phyloP scores from a whole-genome alignment of 345 rosid genomes.

The Arabis alpina region DNA sequence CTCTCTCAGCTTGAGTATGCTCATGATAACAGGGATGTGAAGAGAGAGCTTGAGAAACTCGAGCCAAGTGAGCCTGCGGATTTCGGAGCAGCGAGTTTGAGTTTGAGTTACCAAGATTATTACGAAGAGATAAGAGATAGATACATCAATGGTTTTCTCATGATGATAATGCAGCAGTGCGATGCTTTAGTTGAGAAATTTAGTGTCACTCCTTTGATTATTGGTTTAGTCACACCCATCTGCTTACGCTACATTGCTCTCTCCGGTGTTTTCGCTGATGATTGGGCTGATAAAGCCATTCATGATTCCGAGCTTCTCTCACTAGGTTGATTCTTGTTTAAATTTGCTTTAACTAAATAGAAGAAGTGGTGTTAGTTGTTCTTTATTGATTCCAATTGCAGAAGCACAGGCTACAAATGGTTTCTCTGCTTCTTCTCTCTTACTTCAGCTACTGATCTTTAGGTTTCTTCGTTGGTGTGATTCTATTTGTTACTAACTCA shows the following conservation, averaged over 20 bases:
- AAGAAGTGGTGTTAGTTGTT: no score
- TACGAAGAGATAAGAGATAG: constrained; percentile 69
- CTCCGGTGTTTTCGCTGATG: constrained; percentile 53
- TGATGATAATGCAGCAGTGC: constrained; percentile 74
- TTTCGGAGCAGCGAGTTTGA: constrained; percentile 47
- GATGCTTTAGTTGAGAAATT: constrained; percentile 69
- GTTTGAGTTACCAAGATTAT: constrained; percentile 59
- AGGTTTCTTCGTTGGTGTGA: no score
- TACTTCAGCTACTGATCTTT: no score
- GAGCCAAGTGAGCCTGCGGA: constrained; percentile 60
- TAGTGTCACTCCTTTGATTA: constrained; percentile 57
- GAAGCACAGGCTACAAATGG: neutral
- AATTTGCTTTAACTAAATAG: no score
- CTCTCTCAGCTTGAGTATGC: constrained; percentile 43
- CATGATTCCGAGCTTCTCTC: constrained; percentile 58
- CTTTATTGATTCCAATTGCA: neutral
- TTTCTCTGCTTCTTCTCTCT: no score
- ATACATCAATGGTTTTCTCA: constrained; percentile 72
- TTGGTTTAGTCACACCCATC: constrained; percentile 59
- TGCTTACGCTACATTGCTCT: constrained; percentile 63
- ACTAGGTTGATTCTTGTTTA: neutral
- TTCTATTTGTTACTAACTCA: neutral
- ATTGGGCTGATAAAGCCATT: constrained; percentile 67
- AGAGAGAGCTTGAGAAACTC: constrained; percentile 40
- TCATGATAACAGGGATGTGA: constrained; percentile 34